A percentile compares a stretch with the other conserved stretches of the same genome.
These are phyloP conservation scores for Didymella pomorum DNA, from an alignment of 2,329 filamentous ascomycete genomes.

Conservation along the genomic window DNA sequence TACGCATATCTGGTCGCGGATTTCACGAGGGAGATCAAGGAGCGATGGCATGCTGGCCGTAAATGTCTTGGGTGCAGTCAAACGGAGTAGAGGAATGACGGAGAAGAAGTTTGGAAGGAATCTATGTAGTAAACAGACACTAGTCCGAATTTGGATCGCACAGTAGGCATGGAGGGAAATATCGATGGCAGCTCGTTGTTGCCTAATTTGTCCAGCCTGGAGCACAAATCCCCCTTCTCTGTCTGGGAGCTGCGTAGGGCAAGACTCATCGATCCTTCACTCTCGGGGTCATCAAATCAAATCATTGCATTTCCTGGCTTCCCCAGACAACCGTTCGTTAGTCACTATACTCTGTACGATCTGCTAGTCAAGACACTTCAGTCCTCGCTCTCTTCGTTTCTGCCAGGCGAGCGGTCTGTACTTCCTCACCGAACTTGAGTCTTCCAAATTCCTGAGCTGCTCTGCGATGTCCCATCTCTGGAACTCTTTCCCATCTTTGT, in stretches of 20 bases:
- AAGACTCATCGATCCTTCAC: not conserved
- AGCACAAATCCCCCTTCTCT: not conserved
- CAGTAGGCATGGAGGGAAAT: not conserved
- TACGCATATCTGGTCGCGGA: not conserved
- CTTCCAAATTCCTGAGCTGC: not conserved
- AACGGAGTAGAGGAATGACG: not conserved
- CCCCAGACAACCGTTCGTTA: not conserved
- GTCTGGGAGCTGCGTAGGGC: not conserved
- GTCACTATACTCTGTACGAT: not conserved
- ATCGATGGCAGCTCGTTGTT: not conserved
- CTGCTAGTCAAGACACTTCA: not conserved
- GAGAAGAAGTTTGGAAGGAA: not conserved
- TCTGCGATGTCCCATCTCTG: not conserved
- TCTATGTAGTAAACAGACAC: not conserved
- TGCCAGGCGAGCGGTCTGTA: not conserved
- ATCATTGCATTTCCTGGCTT: not conserved
- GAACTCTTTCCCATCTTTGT: not conserved
- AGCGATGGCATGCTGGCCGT: not conserved
- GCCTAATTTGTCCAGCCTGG: not conserved
- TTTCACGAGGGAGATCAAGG: not conserved
- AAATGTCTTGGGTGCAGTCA: not conserved
- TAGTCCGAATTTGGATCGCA: not conserved
- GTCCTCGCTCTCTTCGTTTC: not conserved
- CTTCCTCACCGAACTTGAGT: not conserved
- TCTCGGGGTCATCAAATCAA: not conserved